Evolutionary conservation across 176 grass and related monocot genomes (phyloP).

Genomic region (Oryza punctata): DNA sequence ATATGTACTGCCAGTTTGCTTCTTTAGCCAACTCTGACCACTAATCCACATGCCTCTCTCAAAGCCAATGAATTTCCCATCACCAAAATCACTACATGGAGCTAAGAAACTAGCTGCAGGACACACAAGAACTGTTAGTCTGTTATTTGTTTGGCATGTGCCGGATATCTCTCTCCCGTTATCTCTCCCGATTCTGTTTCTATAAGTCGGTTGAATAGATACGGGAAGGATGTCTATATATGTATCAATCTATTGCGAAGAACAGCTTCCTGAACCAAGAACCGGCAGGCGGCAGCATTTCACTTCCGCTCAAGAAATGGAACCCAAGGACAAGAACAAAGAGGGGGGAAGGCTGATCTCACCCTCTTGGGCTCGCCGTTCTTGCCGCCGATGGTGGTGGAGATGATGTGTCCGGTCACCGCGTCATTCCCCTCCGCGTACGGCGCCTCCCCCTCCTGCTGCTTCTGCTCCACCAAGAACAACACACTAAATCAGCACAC

Average conservation of each 20-base stretch:
- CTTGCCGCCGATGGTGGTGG: constrained; percentile 77
- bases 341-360: background rate
- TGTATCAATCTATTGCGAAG: no score
- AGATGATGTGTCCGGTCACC: constrained; percentile 79
- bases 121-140: no score
- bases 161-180: no score
- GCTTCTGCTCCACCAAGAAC: background rate
- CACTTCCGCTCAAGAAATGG: background rate
- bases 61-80: background rate
- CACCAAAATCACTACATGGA: constrained; percentile 6
- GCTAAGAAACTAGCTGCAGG: background rate
- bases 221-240: no score
- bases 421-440: constrained; percentile 55
- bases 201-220: no score
- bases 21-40: background rate
- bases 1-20: background rate
- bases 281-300: constrained; percentile 7
- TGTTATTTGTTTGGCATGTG: no score
- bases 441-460: constrained; percentile 48
- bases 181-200: no score
- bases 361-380: constrained; percentile 86
- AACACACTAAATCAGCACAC: background rate
- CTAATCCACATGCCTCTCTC: background rate
- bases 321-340: background rate
- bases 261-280: background rate